Percentiles rank a stretch among this genome's conserved stretches.
These are phyloP conservation scores for Ustilago crameri DNA, from an alignment of 1,284 basidiomycete species.

Conservation along the genomic window DNA sequence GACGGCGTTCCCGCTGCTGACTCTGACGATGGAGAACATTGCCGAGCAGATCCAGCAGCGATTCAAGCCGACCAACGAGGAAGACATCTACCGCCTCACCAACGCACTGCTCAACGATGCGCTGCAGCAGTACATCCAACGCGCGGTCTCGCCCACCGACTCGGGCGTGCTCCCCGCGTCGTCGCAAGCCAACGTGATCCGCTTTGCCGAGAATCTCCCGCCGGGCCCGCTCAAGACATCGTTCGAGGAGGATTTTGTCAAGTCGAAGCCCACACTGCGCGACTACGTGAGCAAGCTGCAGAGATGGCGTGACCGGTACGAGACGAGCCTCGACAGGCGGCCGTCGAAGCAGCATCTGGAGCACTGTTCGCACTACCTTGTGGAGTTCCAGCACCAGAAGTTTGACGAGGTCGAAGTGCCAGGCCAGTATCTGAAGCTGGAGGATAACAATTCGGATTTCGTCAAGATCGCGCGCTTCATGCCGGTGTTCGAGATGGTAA, in stretches of 20 bases:
- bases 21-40: constrained; percentile 95
- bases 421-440: constrained; percentile 86
- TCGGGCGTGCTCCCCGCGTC: constrained; percentile 78
- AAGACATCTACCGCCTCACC: constrained; percentile 93
- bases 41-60: constrained; percentile 92
- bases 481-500: constrained; percentile 88
- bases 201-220: constrained; percentile 76
- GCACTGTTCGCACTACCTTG: constrained; percentile 88
- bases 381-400: constrained; percentile 97
- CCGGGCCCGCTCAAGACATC: constrained; percentile 73
- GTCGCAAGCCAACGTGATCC: constrained; percentile 74
- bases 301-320: constrained; percentile 92
- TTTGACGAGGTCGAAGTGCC: constrained; percentile 99
- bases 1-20: constrained; percentile 93
- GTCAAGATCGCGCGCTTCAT: constrained; percentile 90
- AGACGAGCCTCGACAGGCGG: constrained; percentile 82
- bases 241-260: constrained; percentile 92
- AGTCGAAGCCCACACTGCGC: constrained; percentile 80
- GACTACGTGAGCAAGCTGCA: constrained; percentile 92
- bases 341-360: constrained; percentile 89
- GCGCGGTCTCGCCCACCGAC: constrained; percentile 71
- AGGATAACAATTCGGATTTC: constrained; percentile 92
- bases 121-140: constrained; percentile 69
- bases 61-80: constrained; percentile 90
- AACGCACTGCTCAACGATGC: constrained; percentile 81